These are phyloP conservation scores for Talaromyces sp. DNA, from an alignment of 2,329 filamentous ascomycete genomes.

Conservation along the genomic window DNA sequence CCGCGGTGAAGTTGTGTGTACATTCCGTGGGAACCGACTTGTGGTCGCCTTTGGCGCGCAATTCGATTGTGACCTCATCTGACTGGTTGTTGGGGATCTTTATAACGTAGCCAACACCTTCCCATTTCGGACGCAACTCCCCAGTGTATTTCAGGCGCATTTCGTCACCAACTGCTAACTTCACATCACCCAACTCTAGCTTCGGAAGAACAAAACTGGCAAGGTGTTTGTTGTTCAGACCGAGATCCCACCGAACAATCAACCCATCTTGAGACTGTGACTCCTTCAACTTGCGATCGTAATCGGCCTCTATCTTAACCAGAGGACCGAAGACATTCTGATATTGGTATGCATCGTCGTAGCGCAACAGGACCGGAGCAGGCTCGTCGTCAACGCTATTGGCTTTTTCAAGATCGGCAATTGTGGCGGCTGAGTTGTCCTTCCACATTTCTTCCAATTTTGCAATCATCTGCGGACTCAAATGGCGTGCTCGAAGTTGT, in stretches of 20 bases:
- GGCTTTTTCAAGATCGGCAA: conserved; percentile 86
- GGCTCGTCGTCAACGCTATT: conserved; percentile 92
- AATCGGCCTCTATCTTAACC: conserved; percentile 98
- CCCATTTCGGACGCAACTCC: conserved; percentile 87
- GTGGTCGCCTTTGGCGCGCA: conserved; percentile 91
- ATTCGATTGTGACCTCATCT: conserved; percentile 91
- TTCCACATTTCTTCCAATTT: conserved; percentile 99
- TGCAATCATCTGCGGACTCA: conserved; percentile 90
- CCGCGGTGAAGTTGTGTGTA: conserved; percentile 95
- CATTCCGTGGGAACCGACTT: conserved; percentile 94
- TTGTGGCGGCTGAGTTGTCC: conserved; percentile 81
- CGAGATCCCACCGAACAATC: conserved; percentile 88
- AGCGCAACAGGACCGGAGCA: conserved; percentile 83
- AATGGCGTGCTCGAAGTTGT: conserved; percentile 87
- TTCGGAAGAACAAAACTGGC: conserved; percentile 95
- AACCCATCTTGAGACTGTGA: conserved; percentile 96
- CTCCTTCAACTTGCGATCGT: conserved; percentile 98
- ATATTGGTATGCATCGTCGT: conserved; percentile 97
- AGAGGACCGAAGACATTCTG: conserved; percentile 97
- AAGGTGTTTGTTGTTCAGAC: conserved; percentile 94
- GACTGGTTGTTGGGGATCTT: conserved; percentile 99
- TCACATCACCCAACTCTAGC: conserved; percentile 95
- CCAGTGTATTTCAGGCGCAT: conserved; percentile 97
- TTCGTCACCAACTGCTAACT: conserved; percentile 94
- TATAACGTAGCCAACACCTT: conserved; percentile 97